These are phyloP conservation scores for Alternaria metachromatica DNA, from an alignment of 2,329 filamentous ascomycete genomes.

Conservation along the genomic window DNA sequence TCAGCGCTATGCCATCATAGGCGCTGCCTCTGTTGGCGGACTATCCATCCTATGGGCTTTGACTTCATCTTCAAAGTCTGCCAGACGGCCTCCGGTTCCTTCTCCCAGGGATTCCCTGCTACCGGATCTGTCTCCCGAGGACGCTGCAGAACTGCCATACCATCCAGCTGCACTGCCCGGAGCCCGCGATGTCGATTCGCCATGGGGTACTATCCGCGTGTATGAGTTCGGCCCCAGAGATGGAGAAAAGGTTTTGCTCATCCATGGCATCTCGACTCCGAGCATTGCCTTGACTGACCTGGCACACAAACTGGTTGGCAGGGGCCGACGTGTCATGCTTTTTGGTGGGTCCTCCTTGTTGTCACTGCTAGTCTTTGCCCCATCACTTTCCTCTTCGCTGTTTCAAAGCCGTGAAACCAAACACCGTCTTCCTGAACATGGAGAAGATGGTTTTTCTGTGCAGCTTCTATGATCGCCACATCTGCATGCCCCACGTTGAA, in stretches of 20 bases:
- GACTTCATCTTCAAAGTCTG: constrained; percentile 23
- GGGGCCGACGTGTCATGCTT: constrained; percentile 78
- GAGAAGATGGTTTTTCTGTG: not conserved
- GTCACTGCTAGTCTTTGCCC: constrained; percentile 7
- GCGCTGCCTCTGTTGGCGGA: constrained; percentile 36
- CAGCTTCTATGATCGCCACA: not conserved
- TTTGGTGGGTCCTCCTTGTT: constrained; percentile 61
- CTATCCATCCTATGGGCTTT: constrained; percentile 33
- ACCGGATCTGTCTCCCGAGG: constrained; percentile 31
- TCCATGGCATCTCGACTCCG: constrained; percentile 85
- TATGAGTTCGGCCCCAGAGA: constrained; percentile 81
- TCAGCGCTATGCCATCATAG: constrained; percentile 26
- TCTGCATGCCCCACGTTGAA: constrained; percentile 9
- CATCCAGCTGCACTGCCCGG: constrained; percentile 74
- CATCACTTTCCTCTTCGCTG: not conserved
- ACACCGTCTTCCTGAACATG: not conserved
- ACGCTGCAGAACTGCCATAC: constrained; percentile 58
- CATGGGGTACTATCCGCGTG: constrained; percentile 73
- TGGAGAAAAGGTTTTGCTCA: constrained; percentile 74
- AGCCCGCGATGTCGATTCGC: constrained; percentile 69
- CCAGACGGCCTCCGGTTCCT: constrained; percentile 20
- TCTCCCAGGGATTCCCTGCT: constrained; percentile 41
- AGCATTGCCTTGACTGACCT: constrained; percentile 72
- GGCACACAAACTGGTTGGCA: constrained; percentile 67
- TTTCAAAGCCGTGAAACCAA: not conserved